A percentile compares a stretch with the other conserved stretches of the same genome.
These are phyloP conservation scores for Aureococcus anophagefferens DNA, from an alignment of 108 stramenopile genomes.

Conservation along the genomic window DNA sequence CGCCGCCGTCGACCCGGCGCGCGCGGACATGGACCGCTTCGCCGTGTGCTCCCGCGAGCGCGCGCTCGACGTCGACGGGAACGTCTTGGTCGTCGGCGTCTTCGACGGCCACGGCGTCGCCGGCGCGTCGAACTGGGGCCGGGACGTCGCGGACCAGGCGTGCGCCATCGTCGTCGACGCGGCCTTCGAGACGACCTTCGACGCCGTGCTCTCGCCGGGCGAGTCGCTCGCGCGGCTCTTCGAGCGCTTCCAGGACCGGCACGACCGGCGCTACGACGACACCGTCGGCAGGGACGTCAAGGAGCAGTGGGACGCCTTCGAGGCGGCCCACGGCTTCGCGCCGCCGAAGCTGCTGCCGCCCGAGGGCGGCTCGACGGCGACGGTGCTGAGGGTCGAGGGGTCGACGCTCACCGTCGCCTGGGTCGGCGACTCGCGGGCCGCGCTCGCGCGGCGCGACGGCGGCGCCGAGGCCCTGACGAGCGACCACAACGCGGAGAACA, in stretches of 20 bases:
- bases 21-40: not conserved
- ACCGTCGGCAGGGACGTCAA: not conserved
- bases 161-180: not conserved
- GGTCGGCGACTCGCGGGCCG: slow-evolving; percentile 16
- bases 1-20: not conserved
- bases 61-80: not conserved
- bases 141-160: not conserved
- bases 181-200: no score
- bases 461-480: not conserved
- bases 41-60: not conserved
- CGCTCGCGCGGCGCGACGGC: not conserved
- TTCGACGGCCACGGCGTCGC: not conserved
- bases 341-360: not conserved
- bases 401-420: not conserved
- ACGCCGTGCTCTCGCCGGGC: no score
- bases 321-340: not conserved
- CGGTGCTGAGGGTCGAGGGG: not conserved
- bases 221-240: not conserved
- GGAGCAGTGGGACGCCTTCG: not conserved
- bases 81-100: not conserved
- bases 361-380: slow-evolving; percentile 3
- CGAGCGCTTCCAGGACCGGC: not conserved
- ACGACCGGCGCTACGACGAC: not conserved
- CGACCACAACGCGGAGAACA: not conserved
- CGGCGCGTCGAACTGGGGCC: not conserved